These are phyloP conservation scores for Pleurozium schreberi DNA, from an alignment of 225 moss, liverwort and hornwort genomes.

Conservation along the genomic window DNA sequence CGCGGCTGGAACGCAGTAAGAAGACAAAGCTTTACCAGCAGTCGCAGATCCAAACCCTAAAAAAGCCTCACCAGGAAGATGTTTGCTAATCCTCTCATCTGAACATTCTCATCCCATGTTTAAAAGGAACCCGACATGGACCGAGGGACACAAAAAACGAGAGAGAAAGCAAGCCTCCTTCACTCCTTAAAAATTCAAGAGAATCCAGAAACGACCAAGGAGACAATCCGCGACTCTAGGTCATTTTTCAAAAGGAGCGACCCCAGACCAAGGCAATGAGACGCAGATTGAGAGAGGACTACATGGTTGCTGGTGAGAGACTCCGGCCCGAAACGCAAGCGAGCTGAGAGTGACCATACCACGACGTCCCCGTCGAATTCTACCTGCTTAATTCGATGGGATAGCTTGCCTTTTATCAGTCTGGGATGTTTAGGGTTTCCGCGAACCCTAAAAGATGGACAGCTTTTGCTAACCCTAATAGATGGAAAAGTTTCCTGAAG, in stretches of 20 bases:
- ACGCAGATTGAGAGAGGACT: neutral
- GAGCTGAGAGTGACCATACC: too few relatives aligned
- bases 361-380: neutral
- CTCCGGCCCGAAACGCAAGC: too few relatives aligned
- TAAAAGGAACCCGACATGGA: neutral
- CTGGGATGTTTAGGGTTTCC: neutral
- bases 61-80: too few relatives aligned
- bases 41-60: neutral
- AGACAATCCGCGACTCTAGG: neutral
- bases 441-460: neutral
- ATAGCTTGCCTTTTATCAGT: fast-evolving
- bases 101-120: too few relatives aligned
- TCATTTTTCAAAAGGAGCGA: neutral
- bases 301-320: neutral
- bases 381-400: fast-evolving
- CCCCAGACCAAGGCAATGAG: too few relatives aligned
- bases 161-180: too few relatives aligned
- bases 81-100: too few relatives aligned
- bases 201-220: neutral
- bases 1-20: neutral
- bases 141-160: too few relatives aligned
- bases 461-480: neutral
- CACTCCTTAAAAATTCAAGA: too few relatives aligned
- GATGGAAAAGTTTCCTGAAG: neutral
- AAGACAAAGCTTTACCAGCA: too few relatives aligned